Base-by-base conservation (phyloP, 176 grass and related monocot species). In the Guadua angustifolia region DNA sequence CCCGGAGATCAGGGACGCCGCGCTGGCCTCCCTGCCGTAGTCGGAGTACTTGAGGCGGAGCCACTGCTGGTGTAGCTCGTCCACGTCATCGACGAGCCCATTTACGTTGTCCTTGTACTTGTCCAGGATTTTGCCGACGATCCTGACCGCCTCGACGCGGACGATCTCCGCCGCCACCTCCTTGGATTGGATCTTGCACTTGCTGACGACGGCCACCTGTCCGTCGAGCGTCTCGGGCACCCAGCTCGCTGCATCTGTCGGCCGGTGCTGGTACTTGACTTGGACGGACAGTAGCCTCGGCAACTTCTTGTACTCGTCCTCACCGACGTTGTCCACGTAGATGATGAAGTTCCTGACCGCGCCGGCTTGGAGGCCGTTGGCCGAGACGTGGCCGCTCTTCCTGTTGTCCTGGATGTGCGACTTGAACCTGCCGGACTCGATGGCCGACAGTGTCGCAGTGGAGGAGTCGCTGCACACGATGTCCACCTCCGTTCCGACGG, bases 151-250 rank as follows among this genome's bases (percentile, higher is more conserved):
- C 9, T 47, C 22, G 24, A 78, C 40, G 15, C 75, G 75, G 4
- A 78, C 42, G 1, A 64, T 63, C 75, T 78, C 75, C 24, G 75
- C 58, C 24, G 40, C 75, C 40, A 64, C 24, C 40, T 29, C 2
- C 58, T 29, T 78, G 8, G 58, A 64, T 1, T 22, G 0, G 15
- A 12, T 2, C 2, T 4, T 16, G 21, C 44, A 44, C 2, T 49
- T 7, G 13, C 1, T 49, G 69, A 72, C 69, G 22, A 18, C 59
- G 16, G 21, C 2, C 58, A 12, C 42, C 57, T 21, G 9, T 42
- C 5, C 35, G 35, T 36, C 35, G 35, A 36, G 35, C 35, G 3
- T n/a, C n/a, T n/a, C n/a, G n/a, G n/a, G n/a, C n/a, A n/a, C n/a
- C n/a, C n/a, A n/a, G n/a, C n/a, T n/a, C n/a, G n/a, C n/a, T n/a